Evolutionary conservation across 2,329 filamentous ascomycete species (phyloP).

Genomic region (Fusarium nygamai): DNA sequence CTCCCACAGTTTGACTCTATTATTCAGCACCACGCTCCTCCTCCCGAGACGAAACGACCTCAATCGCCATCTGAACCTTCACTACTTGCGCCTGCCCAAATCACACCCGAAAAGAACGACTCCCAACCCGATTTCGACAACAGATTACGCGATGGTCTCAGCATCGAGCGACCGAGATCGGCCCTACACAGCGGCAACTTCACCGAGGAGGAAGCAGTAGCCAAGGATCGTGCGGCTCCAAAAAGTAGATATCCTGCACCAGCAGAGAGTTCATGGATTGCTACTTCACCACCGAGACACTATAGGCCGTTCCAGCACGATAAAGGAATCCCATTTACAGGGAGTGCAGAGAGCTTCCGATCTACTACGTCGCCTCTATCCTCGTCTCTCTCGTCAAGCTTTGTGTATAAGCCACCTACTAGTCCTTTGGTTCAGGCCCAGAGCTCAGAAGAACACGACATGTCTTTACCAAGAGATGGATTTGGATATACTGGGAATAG

Average conservation of each 20-base stretch:
- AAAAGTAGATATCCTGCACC: conserved; percentile 31
- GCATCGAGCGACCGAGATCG: conserved; percentile 85
- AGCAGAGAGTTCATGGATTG: conserved; percentile 56
- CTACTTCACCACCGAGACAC: conserved; percentile 66
- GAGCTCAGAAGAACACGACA: conserved; percentile 78
- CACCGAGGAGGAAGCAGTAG: conserved; percentile 52
- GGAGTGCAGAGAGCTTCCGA: conserved; percentile 50
- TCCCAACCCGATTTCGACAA: conserved; percentile 45
- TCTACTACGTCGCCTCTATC: conserved; percentile 70
- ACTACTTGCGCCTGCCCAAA: conserved; percentile 58
- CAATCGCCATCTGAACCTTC: conserved; percentile 51
- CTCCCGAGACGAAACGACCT: conserved; percentile 34
- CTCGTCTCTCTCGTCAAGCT: conserved; percentile 80
- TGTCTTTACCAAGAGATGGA: conserved; percentile 63
- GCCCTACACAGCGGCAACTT: conserved; percentile 76
- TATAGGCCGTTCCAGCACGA: conserved; percentile 60
- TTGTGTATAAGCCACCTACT: conserved; percentile 87
- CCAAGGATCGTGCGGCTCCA: conserved; percentile 14
- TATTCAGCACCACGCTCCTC: conserved; percentile 39
- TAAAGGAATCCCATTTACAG: conserved; percentile 44
- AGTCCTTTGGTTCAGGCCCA: conserved; percentile 91
- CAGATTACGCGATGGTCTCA: conserved; percentile 63
- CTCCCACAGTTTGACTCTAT: conserved; percentile 52
- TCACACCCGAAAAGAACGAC: conserved; percentile 52
- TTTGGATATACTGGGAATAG: conserved; percentile 63